Conservation (phyloP, 345 rosid species). For the Lepidium didymum region DNA sequence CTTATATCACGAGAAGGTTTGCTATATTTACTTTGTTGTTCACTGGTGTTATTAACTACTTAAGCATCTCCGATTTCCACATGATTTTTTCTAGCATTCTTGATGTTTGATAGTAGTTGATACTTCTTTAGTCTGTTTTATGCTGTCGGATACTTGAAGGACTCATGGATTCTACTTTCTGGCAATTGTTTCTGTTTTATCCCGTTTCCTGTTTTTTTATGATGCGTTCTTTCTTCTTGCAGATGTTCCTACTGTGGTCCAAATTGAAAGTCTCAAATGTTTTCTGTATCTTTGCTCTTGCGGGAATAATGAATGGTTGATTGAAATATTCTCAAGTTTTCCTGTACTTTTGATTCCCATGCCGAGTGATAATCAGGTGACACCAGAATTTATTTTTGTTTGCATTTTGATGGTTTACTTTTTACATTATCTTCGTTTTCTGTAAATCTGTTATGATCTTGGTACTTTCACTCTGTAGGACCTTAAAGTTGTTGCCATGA, state of each 20-base stretch:
- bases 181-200: neutral
- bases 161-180: neutral
- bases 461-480: conserved; percentile 44
- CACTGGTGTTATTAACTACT: neutral
- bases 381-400: neutral
- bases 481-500: conserved; percentile 62
- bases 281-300: conserved; percentile 56
- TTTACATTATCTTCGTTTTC: neutral
- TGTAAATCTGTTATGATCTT: neutral
- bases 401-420: neutral
- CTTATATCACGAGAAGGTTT: conserved; percentile 73
- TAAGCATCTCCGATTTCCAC: neutral
- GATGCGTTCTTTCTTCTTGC: conserved; percentile 25
- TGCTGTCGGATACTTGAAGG: neutral
- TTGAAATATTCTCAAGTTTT: conserved; percentile 57
- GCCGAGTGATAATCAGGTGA: conserved; percentile 65
- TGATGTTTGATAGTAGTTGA: neutral
- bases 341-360: conserved; percentile 77
- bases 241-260: conserved; percentile 54
- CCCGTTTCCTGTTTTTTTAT: conserved; percentile 12
- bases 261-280: conserved; percentile 72
- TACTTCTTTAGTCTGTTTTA: neutral
- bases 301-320: conserved; percentile 41
- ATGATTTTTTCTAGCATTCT: conserved; percentile 7
- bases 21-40: neutral